Evolutionary conservation across 306 rosid species (phyloP), one percentile per base, ranked within the genome.

Genomic region (Fagus crenata): DNA sequence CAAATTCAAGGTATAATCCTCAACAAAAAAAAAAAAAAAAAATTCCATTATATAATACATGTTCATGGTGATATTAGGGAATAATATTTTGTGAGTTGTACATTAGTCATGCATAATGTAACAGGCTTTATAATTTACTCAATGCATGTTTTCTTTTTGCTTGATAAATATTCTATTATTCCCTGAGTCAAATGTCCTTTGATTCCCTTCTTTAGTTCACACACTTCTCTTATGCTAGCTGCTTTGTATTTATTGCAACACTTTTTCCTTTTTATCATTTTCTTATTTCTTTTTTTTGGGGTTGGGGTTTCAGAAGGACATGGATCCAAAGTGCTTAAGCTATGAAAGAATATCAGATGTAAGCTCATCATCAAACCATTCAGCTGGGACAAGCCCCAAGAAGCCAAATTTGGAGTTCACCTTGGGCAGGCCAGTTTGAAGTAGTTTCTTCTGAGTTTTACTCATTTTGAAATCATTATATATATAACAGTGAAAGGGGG

Each of bases 361-460:
- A 84, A 90, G 97, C 78, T 92, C 98, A 71, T 87, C 93, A 28
- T 85, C 96, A 77, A 82, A 83, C 70, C 61, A 85, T 39, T 88
- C 96, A 68, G 28, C 28, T 22, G 96, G 93, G 85, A 84, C 87
- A 85, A 93, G 92, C 84, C 96, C 92, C 9, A 86, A 80, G 90
- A 92, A 90, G 81, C 90, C 86, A 77, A 93, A 90, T 86, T 83
- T 93, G 89, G 98, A 92, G 74, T 93, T 93, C 91, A 93, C 93
- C 55, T 85, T 93, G 83, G 97, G 98, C 35, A 93, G 85, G 69
- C 86, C 93, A 65, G 80, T 81, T 74, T 90, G 86, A 78, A 64
- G 77, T 68, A 64, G 77, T 68, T 67, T 72, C 53, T 72, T 59
- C 58, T 31, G 39, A 31, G 53, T 40, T 67, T 63, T 76, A 65